Evolutionary conservation across 2,329 filamentous ascomycete species (phyloP).

Genomic region (Whalleya microplaca): DNA sequence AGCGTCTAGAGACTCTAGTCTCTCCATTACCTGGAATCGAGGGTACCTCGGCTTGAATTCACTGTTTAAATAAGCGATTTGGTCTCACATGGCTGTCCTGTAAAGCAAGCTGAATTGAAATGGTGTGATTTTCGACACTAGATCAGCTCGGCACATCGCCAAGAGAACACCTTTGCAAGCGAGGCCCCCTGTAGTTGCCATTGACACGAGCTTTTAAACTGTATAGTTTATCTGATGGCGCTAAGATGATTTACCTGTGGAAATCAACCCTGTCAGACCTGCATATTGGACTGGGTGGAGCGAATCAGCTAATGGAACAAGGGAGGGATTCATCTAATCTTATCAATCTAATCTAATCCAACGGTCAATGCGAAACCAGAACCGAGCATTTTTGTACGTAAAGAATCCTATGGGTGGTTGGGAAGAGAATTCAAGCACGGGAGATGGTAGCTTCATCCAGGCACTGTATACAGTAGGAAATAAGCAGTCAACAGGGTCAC

Average conservation of each 20-base stretch:
- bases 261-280: slow-evolving; percentile 5
- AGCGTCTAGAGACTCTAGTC: no score
- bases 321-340: slow-evolving; percentile 26
- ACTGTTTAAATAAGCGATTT: neutral
- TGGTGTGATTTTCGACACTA: neutral
- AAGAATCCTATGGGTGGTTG: neutral
- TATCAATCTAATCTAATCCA: slow-evolving; percentile 32
- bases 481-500: neutral
- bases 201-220: slow-evolving; percentile 1
- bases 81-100: neutral
- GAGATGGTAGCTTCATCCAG: neutral
- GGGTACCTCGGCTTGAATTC: no score
- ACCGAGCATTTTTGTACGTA: slow-evolving; percentile 13
- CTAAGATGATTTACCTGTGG: slow-evolving; percentile 14
- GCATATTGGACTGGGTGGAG: slow-evolving; percentile 4
- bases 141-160: neutral
- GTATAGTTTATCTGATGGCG: slow-evolving; percentile 30
- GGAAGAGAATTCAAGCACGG: neutral
- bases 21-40: no score
- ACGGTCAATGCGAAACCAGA: slow-evolving; percentile 15
- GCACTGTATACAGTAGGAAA: neutral
- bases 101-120: neutral
- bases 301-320: slow-evolving; percentile 14
- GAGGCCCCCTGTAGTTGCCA: neutral
- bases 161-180: neutral